A percentile compares a stretch with the other conserved stretches of the same genome.
phyloP scores from a whole-genome alignment of 768 basidiomycete species.

The Infundibulicybe gibba region DNA sequence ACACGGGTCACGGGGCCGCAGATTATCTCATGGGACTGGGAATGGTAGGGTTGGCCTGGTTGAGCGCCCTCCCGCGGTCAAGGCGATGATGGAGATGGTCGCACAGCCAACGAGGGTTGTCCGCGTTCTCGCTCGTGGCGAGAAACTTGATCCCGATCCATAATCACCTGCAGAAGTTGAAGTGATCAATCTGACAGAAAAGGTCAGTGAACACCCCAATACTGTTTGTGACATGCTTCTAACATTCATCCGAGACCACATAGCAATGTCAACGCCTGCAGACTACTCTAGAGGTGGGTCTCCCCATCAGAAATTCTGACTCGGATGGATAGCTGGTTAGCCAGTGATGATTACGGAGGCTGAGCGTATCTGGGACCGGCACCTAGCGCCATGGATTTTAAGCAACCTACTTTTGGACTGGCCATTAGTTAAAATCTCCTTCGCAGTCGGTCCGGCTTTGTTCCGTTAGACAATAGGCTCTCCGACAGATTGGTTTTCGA shows the following conservation, averaged over 20 bases:
- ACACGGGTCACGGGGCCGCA: constrained; percentile 17
- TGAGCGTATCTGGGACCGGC: too few species aligned
- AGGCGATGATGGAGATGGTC: constrained; percentile 80
- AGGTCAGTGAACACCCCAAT: neutral
- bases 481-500: too few species aligned
- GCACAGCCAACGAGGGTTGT: constrained; percentile 73
- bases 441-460: too few species aligned
- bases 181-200: neutral
- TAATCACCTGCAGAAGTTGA: neutral
- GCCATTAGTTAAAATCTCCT: too few species aligned
- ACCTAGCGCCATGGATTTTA: too few species aligned
- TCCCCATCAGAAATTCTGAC: neutral
- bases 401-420: too few species aligned
- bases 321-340: neutral
- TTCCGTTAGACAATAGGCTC: too few species aligned
- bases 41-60: constrained; percentile 45
- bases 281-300: neutral
- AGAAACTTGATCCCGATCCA: constrained; percentile 65
- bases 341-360: neutral
- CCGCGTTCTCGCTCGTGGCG: constrained; percentile 77
- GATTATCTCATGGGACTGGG: constrained; percentile 18
- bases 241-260: neutral
- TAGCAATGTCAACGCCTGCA: neutral
- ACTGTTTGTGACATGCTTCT: neutral
- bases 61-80: constrained; percentile 73